Percentiles rank a stretch among this genome's conserved stretches.
Conservation (phyloP, 179 eudicot genomes). For the Vitellaria paradoxa region DNA sequence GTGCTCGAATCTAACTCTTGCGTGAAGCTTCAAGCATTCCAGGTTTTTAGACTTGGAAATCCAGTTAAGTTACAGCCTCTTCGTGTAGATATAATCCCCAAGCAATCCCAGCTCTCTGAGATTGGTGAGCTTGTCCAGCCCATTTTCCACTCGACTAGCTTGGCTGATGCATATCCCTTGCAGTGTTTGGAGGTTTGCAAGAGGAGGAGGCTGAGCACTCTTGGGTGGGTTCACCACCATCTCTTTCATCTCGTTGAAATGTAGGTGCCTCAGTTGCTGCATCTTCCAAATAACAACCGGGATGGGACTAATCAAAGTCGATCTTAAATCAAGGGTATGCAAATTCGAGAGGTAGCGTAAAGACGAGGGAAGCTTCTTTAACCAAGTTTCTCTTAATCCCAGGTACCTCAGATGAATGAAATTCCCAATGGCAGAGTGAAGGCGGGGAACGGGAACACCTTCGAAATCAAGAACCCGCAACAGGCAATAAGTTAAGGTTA, state of each 20-base stretch:
- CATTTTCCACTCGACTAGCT: background rate
- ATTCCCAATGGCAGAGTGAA: background rate
- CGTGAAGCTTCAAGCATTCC: conserved; percentile 13
- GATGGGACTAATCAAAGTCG: background rate
- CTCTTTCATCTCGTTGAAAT: conserved; percentile 8
- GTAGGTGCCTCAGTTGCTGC: background rate
- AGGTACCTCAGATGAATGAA: conserved; percentile 14
- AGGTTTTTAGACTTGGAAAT: conserved; percentile 1
- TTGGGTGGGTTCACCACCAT: conserved; percentile 4
- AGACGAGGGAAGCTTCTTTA: background rate
- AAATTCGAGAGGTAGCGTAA: background rate
- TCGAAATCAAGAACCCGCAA: conserved; percentile 7
- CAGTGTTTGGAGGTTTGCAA: conserved; percentile 1
- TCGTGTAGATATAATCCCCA: background rate
- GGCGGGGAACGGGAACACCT: background rate
- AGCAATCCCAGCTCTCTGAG: background rate
- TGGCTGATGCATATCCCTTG: background rate
- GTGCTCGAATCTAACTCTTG: background rate
- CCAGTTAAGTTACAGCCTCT: conserved; percentile 3
- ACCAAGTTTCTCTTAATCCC: conserved; percentile 9
- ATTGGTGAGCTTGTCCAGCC: conserved; percentile 10
- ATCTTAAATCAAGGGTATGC: conserved; percentile 3
- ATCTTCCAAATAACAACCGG: conserved; percentile 8
- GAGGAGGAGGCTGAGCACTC: background rate
- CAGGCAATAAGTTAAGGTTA: too few relatives aligned